Evolutionary conservation across 495 filamentous ascomycete genomes (phyloP), one percentile per base, ranked within the genome.

Genomic region (Daldinia decipiens): DNA sequence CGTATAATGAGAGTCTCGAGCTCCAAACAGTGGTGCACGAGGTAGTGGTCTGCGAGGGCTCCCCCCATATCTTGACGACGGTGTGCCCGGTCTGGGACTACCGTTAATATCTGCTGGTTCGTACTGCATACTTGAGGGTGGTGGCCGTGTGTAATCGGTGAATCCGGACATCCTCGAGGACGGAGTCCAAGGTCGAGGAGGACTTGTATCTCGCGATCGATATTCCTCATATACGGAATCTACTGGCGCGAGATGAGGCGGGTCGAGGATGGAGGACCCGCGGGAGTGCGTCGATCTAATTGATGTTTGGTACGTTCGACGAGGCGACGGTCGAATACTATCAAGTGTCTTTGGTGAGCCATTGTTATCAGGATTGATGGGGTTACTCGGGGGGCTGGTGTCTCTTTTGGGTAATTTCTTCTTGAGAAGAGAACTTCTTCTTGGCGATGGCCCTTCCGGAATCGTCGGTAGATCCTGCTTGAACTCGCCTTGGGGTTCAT

Each of bases 31-130:
- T 5, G 95, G 95, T 31, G 94, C 93, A 2, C 93, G 92, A 13
- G 94, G 95, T n/a, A 98, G 80, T n/a, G 94, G 94, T 65, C 92
- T 84, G 53, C 92, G 86, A 7, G 93, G 92, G 68, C 92, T 94
- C 9, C 93, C 91, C 38, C 93, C 91, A 74, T 97, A 98, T 72
- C 87, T 85, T 39, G 92, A 93, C 4, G 93, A 91, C 8, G 95
- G 92, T 2, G 95, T 97, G 2, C 95, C 95, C 12, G 95, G 95
- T 66, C 95, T 82, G 8, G 95, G 94, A 40, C 87, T 92, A 7
- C 95, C 95, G 75, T 98, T 95, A 58, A 98, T 77, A 73, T 97
- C 93, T 17, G 89, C 86, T 0, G 93, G 92, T 75, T 98, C 95
- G 76, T 95, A 99, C 19, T 88, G 79, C 24, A 88, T 81, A 68